A percentile compares a stretch with the other conserved stretches of the same genome.
Conservation (phyloP, 2,329 filamentous ascomycete genomes). For the Ceratocystis harringtonii region DNA sequence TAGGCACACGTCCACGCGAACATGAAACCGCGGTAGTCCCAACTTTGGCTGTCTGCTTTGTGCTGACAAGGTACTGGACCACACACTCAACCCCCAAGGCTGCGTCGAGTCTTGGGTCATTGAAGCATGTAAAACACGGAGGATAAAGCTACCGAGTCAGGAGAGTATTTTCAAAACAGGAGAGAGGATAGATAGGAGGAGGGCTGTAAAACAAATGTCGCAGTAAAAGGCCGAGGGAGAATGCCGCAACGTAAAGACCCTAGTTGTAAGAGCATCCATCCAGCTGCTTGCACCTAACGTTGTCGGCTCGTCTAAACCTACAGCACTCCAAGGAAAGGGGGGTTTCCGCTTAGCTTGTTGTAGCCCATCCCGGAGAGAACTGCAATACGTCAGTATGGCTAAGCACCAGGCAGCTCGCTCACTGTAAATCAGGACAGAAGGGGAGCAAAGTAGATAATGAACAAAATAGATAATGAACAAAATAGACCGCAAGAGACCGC, state of each 20-base stretch:
- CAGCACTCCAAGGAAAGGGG: no score
- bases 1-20: background rate
- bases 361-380: no score
- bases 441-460: no score
- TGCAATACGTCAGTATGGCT: no score
- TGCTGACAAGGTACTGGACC: background rate
- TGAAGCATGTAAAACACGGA: background rate
- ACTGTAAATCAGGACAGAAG: no score
- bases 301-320: no score
- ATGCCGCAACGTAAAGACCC: background rate
- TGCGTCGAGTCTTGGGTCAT: background rate
- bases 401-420: no score
- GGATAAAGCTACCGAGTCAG: background rate
- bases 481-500: no score
- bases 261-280: no score
- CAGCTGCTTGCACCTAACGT: no score
- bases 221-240: background rate
- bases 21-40: background rate
- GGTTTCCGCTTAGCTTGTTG: no score
- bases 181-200: background rate
- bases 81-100: background rate
- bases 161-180: background rate
- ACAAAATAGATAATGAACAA: no score
- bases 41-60: background rate
- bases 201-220: background rate